phyloP scores from a whole-genome alignment of 2,329 filamentous ascomycete genomes.

The Biscogniauxia sp. region DNA sequence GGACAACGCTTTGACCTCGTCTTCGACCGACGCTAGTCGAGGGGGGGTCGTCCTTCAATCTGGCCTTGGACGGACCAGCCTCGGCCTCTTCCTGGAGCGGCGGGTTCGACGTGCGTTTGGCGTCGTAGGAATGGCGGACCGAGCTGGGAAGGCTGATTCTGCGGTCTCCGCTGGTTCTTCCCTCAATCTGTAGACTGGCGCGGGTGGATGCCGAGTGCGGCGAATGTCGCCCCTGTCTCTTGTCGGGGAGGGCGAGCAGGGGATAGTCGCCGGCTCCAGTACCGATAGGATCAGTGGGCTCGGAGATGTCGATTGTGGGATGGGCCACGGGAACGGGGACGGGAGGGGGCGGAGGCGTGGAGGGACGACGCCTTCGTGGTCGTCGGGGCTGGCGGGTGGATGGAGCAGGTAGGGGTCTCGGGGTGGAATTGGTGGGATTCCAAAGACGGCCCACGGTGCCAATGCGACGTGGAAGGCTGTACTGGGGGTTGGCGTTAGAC shows the following conservation, averaged over 20 bases:
- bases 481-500: conserved; percentile 17
- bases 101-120: conserved; percentile 39
- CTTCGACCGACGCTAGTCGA: conserved; percentile 24
- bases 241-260: conserved; percentile 50
- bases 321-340: conserved; percentile 51
- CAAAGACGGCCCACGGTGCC: conserved; percentile 51
- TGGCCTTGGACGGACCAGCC: conserved; percentile 25
- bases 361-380: conserved; percentile 46
- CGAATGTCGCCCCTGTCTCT: conserved; percentile 45
- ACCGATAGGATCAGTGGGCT: conserved; percentile 37
- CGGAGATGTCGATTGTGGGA: conserved; percentile 39
- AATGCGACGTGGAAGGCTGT: conserved; percentile 38
- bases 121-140: conserved; percentile 54
- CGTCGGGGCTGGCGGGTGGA: conserved; percentile 20
- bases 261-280: conserved; percentile 47
- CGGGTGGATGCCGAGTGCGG: conserved; percentile 43
- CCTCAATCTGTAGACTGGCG: conserved; percentile 52
- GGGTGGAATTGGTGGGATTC: conserved; percentile 61
- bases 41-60: conserved; percentile 18
- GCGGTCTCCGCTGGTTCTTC: conserved; percentile 42
- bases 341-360: conserved; percentile 52
- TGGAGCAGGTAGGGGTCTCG: conserved; percentile 36
- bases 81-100: conserved; percentile 20
- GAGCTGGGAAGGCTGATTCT: conserved; percentile 54
- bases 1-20: conserved; percentile 32